phyloP scores from a whole-genome alignment of 2,329 filamentous ascomycete genomes.

The Hypocreales sp. region DNA sequence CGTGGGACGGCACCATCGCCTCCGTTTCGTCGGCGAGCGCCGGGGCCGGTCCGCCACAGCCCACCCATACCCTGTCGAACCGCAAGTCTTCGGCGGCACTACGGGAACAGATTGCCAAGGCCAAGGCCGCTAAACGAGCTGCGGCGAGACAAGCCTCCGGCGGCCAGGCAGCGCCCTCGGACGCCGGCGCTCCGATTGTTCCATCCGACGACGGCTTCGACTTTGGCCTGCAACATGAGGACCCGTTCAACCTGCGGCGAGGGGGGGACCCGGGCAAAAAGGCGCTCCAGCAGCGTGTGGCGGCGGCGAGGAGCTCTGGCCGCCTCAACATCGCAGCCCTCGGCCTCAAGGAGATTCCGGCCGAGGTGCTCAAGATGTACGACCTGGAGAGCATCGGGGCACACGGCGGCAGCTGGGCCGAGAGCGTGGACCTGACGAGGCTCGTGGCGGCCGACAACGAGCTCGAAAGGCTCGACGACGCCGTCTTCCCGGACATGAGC shows the following conservation, averaged over 20 bases:
- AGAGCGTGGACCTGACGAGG: conserved; percentile 73
- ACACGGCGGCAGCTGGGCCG: conserved; percentile 64
- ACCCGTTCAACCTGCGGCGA: conserved; percentile 56
- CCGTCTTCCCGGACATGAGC: conserved; percentile 61
- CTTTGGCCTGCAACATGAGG: conserved; percentile 36
- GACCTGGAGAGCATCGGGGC: conserved; percentile 53
- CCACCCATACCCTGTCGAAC: conserved; percentile 10
- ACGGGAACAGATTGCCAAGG: conserved; percentile 83
- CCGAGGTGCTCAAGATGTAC: conserved; percentile 83
- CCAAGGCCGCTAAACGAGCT: conserved; percentile 64
- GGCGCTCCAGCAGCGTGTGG: conserved; percentile 57
- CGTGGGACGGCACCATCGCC: conserved; percentile 16
- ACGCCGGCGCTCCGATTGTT: conserved; percentile 20
- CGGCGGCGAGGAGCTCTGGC: conserved; percentile 59
- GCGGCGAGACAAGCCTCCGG: conserved; percentile 19
- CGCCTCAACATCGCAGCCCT: conserved; percentile 80
- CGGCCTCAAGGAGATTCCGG: conserved; percentile 62
- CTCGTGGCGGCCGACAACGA: conserved; percentile 87
- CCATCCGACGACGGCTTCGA: conserved; percentile 26
- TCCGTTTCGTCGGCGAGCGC: conserved; percentile 6
- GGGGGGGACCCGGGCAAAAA: conserved; percentile 45
- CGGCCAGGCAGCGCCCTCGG: conserved; percentile 1
- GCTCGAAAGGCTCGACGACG: conserved; percentile 55
- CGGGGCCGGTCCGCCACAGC: conserved; percentile 3
- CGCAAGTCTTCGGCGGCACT: conserved; percentile 65